These are phyloP conservation scores for Flaveria sonorensis DNA, from an alignment of 129 eudicot genomes.

Conservation along the genomic window DNA sequence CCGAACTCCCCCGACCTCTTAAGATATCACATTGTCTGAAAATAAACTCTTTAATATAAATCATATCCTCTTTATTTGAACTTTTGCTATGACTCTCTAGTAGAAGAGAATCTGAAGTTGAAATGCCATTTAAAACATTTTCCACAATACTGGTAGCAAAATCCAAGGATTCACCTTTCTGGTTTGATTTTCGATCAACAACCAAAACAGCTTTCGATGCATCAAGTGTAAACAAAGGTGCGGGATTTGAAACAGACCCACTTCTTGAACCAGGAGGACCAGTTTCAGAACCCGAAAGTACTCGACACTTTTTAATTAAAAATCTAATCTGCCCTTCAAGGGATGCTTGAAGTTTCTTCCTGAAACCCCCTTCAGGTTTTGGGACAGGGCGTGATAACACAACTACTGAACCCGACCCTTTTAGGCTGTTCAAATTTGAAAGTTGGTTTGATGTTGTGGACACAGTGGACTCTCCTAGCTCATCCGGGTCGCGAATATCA, in stretches of 20 bases:
- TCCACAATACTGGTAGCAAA: constrained; percentile 74
- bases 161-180: constrained; percentile 72
- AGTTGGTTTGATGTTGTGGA: constrained; percentile 49
- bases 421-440: constrained; percentile 50
- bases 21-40: constrained; percentile 72
- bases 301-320: constrained; percentile 83
- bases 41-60: constrained; percentile 80
- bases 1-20: constrained; percentile 71
- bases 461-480: constrained; percentile 59
- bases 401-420: constrained; percentile 75
- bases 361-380: constrained; percentile 68
- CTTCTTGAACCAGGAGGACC: constrained; percentile 72
- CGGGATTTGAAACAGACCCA: constrained; percentile 49
- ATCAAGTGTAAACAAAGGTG: constrained; percentile 82
- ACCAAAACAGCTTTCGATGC: constrained; percentile 78
- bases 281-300: constrained; percentile 64
- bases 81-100: constrained; percentile 69
- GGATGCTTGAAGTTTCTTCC: constrained; percentile 81
- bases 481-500: constrained; percentile 67
- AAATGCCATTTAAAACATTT: constrained; percentile 66
- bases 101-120: constrained; percentile 78
- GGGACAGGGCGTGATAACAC: constrained; percentile 72
- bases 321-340: constrained; percentile 93
- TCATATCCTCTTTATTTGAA: constrained; percentile 69
- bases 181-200: constrained; percentile 56